A percentile compares a stretch with the other conserved stretches of the same genome.
phyloP scores from a whole-genome alignment of 202 grass and related monocot genomes.

The Hordeum pubiflorum region DNA sequence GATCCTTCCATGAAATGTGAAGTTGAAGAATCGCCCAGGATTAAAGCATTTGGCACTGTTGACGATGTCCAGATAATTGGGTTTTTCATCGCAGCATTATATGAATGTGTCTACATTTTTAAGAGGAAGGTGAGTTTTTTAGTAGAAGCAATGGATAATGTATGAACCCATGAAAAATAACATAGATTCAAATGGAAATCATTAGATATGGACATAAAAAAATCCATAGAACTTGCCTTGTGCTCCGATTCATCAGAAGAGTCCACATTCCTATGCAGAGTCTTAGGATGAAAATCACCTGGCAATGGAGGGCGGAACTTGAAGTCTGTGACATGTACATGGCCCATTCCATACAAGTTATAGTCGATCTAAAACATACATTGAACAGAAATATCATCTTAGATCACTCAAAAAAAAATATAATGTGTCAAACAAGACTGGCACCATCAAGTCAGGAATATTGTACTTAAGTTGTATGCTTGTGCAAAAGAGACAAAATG shows the following conservation, averaged over 20 bases:
- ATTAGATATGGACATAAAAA: constrained; percentile 18
- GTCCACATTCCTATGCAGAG: constrained; percentile 30
- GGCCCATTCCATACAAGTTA: constrained; percentile 97
- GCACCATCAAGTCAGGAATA: background rate
- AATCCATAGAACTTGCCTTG: constrained; percentile 20
- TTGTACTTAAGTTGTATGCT: background rate
- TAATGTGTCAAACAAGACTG: background rate
- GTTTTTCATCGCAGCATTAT: constrained; percentile 34
- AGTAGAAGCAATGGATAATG: constrained; percentile 18
- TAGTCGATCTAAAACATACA: constrained; percentile 70
- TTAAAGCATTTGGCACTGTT: constrained; percentile 53
- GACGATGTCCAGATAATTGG: constrained; percentile 68
- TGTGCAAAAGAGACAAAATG: constrained; percentile 12
- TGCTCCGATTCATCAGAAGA: constrained; percentile 33
- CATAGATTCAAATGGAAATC: constrained; percentile 20
- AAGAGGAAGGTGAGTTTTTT: constrained; percentile 18
- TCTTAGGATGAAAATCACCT: constrained; percentile 51
- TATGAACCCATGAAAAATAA: constrained; percentile 5
- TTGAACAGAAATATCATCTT: constrained; percentile 23
- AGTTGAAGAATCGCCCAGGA: constrained; percentile 41
- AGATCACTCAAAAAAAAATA: too few species aligned
- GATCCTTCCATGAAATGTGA: constrained; percentile 24
- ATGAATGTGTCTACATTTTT: constrained; percentile 52
- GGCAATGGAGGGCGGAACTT: constrained; percentile 82
- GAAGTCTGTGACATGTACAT: constrained; percentile 83